Percentiles rank a stretch among this genome's conserved stretches.
phyloP scores from a whole-genome alignment of 2,329 filamentous ascomycete genomes.

The Sporothrix sp. region DNA sequence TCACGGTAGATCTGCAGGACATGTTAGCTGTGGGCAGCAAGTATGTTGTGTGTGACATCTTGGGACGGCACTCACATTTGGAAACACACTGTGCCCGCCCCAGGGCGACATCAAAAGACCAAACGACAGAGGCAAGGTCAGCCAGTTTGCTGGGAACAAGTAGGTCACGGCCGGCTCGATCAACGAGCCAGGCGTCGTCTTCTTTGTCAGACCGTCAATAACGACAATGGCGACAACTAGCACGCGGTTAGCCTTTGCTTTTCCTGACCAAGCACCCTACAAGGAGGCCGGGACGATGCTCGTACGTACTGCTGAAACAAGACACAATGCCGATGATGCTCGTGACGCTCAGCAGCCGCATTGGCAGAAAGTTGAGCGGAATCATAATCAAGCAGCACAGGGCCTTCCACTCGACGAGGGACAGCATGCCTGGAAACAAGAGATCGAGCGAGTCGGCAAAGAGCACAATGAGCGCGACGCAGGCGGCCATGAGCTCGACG shows the following conservation, averaged over 20 bases:
- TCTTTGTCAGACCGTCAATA: constrained; percentile 78
- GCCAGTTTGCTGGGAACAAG: constrained; percentile 77
- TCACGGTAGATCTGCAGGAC: constrained; percentile 46
- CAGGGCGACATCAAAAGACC: constrained; percentile 76
- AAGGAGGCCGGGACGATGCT: too few relatives aligned
- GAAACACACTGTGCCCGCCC: constrained; percentile 62
- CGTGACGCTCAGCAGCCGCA: constrained; percentile 78
- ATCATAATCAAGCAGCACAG: constrained; percentile 69
- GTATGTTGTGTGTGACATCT: too few relatives aligned
- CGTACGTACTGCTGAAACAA: constrained; percentile 69
- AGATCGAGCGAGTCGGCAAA: constrained; percentile 83
- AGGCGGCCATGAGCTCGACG: constrained; percentile 76
- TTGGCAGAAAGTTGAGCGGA: constrained; percentile 73
- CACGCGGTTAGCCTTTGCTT: too few relatives aligned
- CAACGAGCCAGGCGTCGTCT: constrained; percentile 69
- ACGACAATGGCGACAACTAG: constrained; percentile 78
- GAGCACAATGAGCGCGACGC: constrained; percentile 82
- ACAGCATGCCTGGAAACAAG: constrained; percentile 59
- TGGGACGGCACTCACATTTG: constrained; percentile 60
- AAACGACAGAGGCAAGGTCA: constrained; percentile 76
- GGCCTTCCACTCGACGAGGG: constrained; percentile 70
- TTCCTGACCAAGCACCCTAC: too few relatives aligned
- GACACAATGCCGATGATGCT: constrained; percentile 88
- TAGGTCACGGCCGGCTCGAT: constrained; percentile 70
- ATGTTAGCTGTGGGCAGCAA: too few relatives aligned